Percentiles rank a stretch among this genome's conserved stretches.
Conservation (phyloP, 2,329 filamentous ascomycete genomes). For the Fusarium citri region DNA sequence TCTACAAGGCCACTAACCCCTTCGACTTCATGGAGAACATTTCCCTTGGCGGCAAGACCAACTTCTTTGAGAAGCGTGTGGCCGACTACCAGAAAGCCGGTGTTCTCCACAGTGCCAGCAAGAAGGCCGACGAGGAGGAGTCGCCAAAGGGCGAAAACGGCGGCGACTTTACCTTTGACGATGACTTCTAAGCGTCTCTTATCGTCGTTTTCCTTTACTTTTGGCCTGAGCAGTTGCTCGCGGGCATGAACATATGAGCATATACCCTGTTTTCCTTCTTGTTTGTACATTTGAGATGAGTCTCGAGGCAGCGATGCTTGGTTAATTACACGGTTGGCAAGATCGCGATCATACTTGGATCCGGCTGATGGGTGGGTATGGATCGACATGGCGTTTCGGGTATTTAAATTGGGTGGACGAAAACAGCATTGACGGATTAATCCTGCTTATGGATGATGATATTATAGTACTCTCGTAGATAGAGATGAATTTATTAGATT, state of each 20-base stretch:
- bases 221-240: constrained; percentile 3
- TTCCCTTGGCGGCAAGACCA: constrained; percentile 98
- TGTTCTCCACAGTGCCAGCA: constrained; percentile 88
- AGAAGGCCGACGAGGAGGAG: constrained; percentile 70
- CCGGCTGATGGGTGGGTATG: constrained; percentile 34
- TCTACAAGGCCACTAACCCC: constrained; percentile 92
- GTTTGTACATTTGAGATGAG: constrained; percentile 45
- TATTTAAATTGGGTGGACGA: constrained; percentile 35
- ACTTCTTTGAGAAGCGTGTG: constrained; percentile 99
- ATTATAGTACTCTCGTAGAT: constrained; percentile 39
- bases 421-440: constrained; percentile 45
- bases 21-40: constrained; percentile 99
- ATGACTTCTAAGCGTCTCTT: constrained; percentile 82
- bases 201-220: constrained; percentile 9
- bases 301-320: constrained; percentile 37
- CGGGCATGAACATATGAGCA: constrained; percentile 29
- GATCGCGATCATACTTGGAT: constrained; percentile 35
- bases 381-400: constrained; percentile 40
- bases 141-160: constrained; percentile 67
- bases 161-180: constrained; percentile 92
- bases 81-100: constrained; percentile 99
- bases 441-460: constrained; percentile 43
- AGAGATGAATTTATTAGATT: constrained; percentile 39
- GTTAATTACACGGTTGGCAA: constrained; percentile 22
- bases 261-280: constrained; percentile 44